Conservation (phyloP, 352 stramenopile species). For the Pythium aphanidermatum region DNA sequence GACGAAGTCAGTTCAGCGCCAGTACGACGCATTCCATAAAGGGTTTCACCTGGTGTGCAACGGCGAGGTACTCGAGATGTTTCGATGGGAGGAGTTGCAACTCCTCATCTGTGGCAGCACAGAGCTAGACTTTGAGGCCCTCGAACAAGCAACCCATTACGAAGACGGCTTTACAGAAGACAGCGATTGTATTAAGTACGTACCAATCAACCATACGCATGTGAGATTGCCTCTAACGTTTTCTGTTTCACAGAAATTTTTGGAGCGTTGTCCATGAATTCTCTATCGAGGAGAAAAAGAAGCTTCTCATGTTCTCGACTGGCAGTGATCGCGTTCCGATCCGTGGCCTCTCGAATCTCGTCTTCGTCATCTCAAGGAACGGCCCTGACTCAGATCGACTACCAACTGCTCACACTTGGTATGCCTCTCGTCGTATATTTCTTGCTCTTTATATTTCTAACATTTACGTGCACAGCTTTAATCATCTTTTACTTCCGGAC, state of each 20-base stretch:
- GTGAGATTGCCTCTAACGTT: not conserved
- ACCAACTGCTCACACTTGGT: slow-evolving; percentile 85
- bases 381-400: slow-evolving; percentile 77
- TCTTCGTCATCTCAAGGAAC: slow-evolving; percentile 84
- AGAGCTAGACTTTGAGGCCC: slow-evolving; percentile 72
- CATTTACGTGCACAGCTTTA: slow-evolving; percentile 52
- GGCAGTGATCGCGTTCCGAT: slow-evolving; percentile 84
- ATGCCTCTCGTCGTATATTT: slow-evolving; percentile 1
- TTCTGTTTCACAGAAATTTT: slow-evolving; percentile 39
- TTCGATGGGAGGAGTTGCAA: slow-evolving; percentile 76
- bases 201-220: not conserved
- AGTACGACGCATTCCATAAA: slow-evolving; percentile 69
- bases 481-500: slow-evolving; percentile 81
- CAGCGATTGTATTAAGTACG: slow-evolving; percentile 52
- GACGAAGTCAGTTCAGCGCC: slow-evolving; percentile 45
- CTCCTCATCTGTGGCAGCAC: slow-evolving; percentile 68
- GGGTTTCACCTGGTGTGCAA: slow-evolving; percentile 77
- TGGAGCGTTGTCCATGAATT: slow-evolving; percentile 81
- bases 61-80: slow-evolving; percentile 63
- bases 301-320: slow-evolving; percentile 80
- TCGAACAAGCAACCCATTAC: slow-evolving; percentile 69
- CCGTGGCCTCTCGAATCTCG: slow-evolving; percentile 64
- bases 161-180: slow-evolving; percentile 70
- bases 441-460: slow-evolving; percentile 9
- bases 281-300: slow-evolving; percentile 77